A percentile compares a stretch with the other conserved stretches of the same genome.
Conservation (phyloP, 176 grass and related monocot genomes). For the Oryza glaberrima region DNA sequence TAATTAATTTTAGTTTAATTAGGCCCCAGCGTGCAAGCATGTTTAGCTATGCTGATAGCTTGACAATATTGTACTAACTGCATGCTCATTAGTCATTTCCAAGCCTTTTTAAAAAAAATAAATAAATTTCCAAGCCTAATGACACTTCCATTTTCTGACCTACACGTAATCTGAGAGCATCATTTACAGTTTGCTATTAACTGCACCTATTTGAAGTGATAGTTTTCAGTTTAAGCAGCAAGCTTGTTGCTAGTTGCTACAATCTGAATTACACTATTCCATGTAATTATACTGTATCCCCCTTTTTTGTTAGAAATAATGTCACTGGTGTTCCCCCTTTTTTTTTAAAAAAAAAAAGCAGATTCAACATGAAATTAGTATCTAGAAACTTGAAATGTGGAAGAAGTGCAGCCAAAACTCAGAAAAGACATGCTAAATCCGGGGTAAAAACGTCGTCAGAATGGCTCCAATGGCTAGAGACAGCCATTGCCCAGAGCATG, state of each 20-base stretch:
- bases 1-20: not conserved
- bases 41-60: not conserved
- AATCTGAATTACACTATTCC: too few species aligned
- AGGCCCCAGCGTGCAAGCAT: not conserved
- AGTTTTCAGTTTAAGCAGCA: not conserved
- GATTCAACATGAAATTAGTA: not conserved
- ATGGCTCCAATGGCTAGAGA: slow-evolving; percentile 31
- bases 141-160: not conserved
- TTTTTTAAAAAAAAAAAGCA: not conserved
- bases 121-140: not conserved
- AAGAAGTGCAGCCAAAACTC: not conserved
- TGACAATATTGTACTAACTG: not conserved
- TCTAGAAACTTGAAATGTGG: not conserved
- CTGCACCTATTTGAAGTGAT: not conserved
- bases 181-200: not conserved
- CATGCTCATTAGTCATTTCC: not conserved
- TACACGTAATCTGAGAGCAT: not conserved
- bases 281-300: too few species aligned
- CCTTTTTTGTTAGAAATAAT: not conserved
- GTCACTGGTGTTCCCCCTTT: not conserved
- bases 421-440: not conserved
- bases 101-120: too few species aligned
- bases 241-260: not conserved
- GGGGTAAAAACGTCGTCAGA: not conserved
- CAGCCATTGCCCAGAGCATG: not conserved